These are phyloP conservation scores for Cucumis sativus DNA, from an alignment of 306 rosid genomes.

Conservation along the genomic window Cucumber_9930_V3 NC_026655.2:3327001-3327500, in stretches of 20 bases:
- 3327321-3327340: slow-evolving; percentile 58
- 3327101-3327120: slow-evolving; percentile 58
- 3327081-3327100: slow-evolving; percentile 63
- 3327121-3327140: slow-evolving; percentile 22
- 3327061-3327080: slow-evolving; percentile 28
- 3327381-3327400: slow-evolving; percentile 25
- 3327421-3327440: slow-evolving; percentile 22
- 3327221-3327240: background rate
- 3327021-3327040: slow-evolving; percentile 22
- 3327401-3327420: background rate
- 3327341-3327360: slow-evolving; percentile 70
- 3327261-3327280: background rate
- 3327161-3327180: slow-evolving; percentile 7
- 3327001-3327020: slow-evolving; percentile 10
- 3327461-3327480: slow-evolving; percentile 23
- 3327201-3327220: background rate
- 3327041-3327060: slow-evolving; percentile 7
- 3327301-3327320: slow-evolving; percentile 56
- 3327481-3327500: slow-evolving; percentile 84
- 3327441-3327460: slow-evolving; percentile 37
- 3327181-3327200: background rate
- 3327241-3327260: background rate
- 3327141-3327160: slow-evolving; percentile 70
- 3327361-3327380: slow-evolving; percentile 26
- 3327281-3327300: background rate